Evolutionary conservation across 441 rosid species (phyloP).

Genomic region (Capsella rubella): DNA sequence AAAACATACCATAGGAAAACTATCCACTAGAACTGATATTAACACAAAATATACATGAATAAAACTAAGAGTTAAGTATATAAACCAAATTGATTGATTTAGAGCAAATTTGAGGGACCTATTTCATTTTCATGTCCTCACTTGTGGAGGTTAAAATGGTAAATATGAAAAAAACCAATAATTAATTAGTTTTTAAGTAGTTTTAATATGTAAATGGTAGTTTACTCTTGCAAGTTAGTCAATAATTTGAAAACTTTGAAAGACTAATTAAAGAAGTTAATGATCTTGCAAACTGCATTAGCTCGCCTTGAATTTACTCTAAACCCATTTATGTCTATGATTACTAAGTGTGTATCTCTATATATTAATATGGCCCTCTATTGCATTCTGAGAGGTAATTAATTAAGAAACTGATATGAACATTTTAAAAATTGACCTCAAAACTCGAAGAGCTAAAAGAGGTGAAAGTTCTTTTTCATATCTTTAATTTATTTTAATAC

Average conservation of each 20-base stretch:
- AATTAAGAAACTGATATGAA: not conserved
- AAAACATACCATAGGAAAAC: no score
- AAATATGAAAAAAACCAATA: not conserved
- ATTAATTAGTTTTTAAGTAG: not conserved
- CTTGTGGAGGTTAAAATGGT: conserved; percentile 11
- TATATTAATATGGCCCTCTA: conserved; percentile 12
- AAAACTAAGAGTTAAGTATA: not conserved
- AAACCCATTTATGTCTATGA: conserved; percentile 21
- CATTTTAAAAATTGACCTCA: conserved; percentile 22
- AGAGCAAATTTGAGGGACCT: not conserved
- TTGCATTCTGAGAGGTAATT: not conserved
- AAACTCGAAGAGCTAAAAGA: conserved; percentile 37
- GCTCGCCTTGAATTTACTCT: conserved; percentile 22
- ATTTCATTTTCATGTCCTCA: not conserved
- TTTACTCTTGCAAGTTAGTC: conserved; percentile 19
- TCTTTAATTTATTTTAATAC: not conserved
- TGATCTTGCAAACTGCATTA: conserved; percentile 25
- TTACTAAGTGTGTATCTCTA: not conserved
- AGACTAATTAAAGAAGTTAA: conserved; percentile 28
- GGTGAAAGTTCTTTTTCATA: conserved; percentile 30
- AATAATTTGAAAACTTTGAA: conserved; percentile 19
- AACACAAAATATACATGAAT: no score
- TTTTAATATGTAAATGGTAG: not conserved
- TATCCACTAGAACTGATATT: no score
- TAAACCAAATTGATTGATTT: not conserved